Evolutionary conservation across 164 flowering plant species (phyloP).

Genomic region (Vitis vinifera): DNA sequence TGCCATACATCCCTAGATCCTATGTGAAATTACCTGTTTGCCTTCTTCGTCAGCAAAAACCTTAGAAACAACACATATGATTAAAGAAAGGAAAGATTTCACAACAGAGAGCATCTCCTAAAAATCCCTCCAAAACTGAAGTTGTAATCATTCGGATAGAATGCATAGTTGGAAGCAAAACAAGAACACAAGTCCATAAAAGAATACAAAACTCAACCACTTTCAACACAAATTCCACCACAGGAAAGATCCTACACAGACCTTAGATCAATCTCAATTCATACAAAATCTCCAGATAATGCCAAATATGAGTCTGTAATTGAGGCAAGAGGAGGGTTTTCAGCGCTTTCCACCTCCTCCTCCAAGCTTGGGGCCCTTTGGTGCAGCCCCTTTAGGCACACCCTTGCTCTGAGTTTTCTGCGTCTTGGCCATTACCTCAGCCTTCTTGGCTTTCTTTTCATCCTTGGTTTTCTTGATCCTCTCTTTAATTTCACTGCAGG

Average conservation of each 20-base stretch:
- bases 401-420: slow-evolving; percentile 28
- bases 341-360: slow-evolving; percentile 49
- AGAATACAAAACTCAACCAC: not conserved
- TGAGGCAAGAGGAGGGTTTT: not conserved
- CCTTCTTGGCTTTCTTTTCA: slow-evolving; percentile 50
- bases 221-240: too few relatives aligned
- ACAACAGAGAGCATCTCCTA: too few relatives aligned
- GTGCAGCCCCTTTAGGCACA: slow-evolving; percentile 25
- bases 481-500: slow-evolving; percentile 43
- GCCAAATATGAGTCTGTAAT: not conserved
- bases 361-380: slow-evolving; percentile 44
- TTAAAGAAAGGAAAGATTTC: not conserved
- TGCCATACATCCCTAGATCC: not conserved
- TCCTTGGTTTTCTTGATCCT: slow-evolving; percentile 48
- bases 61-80: not conserved
- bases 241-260: too few relatives aligned
- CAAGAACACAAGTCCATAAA: not conserved
- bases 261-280: not conserved
- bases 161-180: not conserved
- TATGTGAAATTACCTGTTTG: not conserved
- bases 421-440: slow-evolving; percentile 33
- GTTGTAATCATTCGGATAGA: not conserved
- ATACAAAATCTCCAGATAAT: not conserved
- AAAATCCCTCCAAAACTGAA: not conserved
- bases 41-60: not conserved